phyloP scores from a whole-genome alignment of 768 basidiomycete genomes.

The Trametes maxima region DNA sequence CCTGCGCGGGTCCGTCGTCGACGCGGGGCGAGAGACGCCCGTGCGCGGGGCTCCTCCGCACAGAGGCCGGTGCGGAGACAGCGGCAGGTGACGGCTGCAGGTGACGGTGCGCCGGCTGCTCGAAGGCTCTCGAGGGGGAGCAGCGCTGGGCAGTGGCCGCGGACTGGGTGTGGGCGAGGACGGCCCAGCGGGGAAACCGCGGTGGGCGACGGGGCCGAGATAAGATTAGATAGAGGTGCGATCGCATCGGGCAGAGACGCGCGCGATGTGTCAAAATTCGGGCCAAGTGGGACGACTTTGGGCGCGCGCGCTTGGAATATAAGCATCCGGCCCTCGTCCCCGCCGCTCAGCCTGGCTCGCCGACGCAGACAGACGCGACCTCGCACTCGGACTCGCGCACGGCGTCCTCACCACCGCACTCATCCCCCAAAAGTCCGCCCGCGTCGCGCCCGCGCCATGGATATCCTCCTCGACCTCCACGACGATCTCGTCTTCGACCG shows the following conservation, averaged over 20 bases:
- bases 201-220: constrained; percentile 6
- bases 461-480: constrained; percentile 70
- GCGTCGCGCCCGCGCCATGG: constrained; percentile 53
- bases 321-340: constrained; percentile 2
- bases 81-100: background rate
- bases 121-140: background rate
- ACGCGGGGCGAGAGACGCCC: background rate
- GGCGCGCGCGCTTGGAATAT: constrained; percentile 22
- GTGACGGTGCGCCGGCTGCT: background rate
- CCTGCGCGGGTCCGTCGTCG: background rate
- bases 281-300: constrained; percentile 21
- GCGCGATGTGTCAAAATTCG: constrained; percentile 15
- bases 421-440: background rate
- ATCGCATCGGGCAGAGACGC: constrained; percentile 5
- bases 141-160: too few relatives aligned
- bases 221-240: constrained; percentile 20
- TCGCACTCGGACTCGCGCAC: background rate
- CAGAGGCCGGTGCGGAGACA: background rate
- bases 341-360: too few relatives aligned
- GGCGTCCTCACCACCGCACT: background rate
- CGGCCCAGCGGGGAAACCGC: constrained; percentile 10
- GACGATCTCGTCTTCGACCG: constrained; percentile 80
- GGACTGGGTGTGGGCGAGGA: constrained; percentile 4
- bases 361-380: too few relatives aligned
- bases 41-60: background rate